Base-by-base conservation (phyloP, 78 protist species). In the Anaeramoeba ignava region DNA sequence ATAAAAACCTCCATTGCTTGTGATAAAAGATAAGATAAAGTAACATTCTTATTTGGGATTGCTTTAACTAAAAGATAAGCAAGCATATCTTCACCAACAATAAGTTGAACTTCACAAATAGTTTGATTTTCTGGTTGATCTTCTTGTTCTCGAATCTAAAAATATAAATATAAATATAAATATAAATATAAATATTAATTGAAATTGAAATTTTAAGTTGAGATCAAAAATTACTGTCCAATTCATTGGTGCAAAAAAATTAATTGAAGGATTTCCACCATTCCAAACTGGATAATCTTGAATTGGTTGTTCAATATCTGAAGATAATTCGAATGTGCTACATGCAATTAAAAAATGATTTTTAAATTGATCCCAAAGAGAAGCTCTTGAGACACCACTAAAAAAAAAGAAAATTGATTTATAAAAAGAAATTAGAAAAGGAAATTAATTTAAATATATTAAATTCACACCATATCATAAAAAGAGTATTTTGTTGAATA, bases 341-440 rank as follows among this genome's bases (percentile, higher is more conserved):
- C 73, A 54, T 54, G 73, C 73, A 54, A 54, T 54, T 54, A 54
- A 54, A 54, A 54, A 54, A 54, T 54, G 73, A 17, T 54, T 54
- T 54, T 54, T 54, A 54, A 27, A 54, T 54, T 54, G 73, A 54
- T 54, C 17, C 73, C 73, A 54, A 27, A 27, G 36, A 27, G 8
- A 27, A 27, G 73, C 8, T 27, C 17, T 54, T 54, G 73, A 54
- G 8, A 54, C 73, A 27, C 73, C 73, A 54, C 73, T n/a, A n/a
- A n/a, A n/a, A n/a, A n/a, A n/a, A n/a, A n/a, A n/a, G n/a, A n/a
- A n/a, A n/a, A n/a, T n/a, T n/a, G n/a, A n/a, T n/a, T n/a, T n/a
- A n/a, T n/a, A n/a, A n/a, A n/a, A n/a, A n/a, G n/a, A n/a, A n/a
- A n/a, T n/a, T n/a, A n/a, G n/a, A n/a, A n/a, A n/a, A n/a, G n/a